Base-by-base conservation (phyloP, 768 basidiomycete genomes). In the Postia placenta region DNA sequence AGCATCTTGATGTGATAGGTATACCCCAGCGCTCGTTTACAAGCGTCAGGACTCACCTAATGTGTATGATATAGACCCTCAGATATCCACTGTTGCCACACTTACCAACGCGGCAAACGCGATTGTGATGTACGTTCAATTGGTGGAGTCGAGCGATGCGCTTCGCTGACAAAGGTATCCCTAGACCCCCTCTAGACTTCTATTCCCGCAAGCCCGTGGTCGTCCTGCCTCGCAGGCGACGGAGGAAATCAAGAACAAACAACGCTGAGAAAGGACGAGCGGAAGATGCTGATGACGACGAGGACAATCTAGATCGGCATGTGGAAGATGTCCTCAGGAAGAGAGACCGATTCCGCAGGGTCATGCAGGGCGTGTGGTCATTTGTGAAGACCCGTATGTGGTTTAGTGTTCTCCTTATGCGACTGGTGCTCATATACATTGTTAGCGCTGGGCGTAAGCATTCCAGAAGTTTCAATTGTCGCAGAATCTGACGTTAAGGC, bases 1-100 rank as follows among this genome's bases (percentile, higher is more conserved):
- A 91, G 52, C 83, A 91, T 62, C 67, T 92, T 55, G 89, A 92
- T 65, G 83, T 81, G 37, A 86, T 89, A 51, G 86, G 85, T 83
- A 56, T 39, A 70, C 24, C 28, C 51, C 11, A 33, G 26, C 26
- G 11, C 33, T 17, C n/a, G n/a, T n/a, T 20, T 50, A 20, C 23
- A 45, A 52, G 42, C 44, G 27, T 53, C 36, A 47, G 23, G 24
- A 23, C 43, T 37, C 33, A 44, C 24, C 11, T 20, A 19, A 25
- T 26, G 15, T 24, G n/a, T 23, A 25, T 44, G 52, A 46, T 43
- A 41, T 61, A 83, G 89, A 92, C 61, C 79, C 83, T 1, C 78
- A 87, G 57, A 79, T 92, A 36, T 76, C 83, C 14, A 84, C 83
- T 2, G 79, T 91, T 3, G 80, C 86, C 5, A 83, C 74, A 36